These are phyloP conservation scores for Megacollybia marginata DNA, from an alignment of 768 basidiomycete genomes.

Conservation along the genomic window DNA sequence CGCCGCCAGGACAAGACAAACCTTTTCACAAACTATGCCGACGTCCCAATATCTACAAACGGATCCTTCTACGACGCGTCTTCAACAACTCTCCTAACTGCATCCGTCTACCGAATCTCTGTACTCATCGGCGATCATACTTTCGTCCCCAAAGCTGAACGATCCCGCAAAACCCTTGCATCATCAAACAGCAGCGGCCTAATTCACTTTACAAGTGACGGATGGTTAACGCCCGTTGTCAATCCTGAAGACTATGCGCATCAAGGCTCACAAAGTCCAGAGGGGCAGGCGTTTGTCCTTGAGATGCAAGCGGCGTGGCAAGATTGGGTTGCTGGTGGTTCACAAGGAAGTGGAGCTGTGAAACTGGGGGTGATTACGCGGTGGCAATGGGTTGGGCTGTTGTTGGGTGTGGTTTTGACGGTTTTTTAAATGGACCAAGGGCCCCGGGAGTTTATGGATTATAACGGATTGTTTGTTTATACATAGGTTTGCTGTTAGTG, in stretches of 20 bases:
- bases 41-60: too few species aligned
- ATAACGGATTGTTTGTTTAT: too few species aligned
- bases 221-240: conserved; percentile 71
- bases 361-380: too few species aligned
- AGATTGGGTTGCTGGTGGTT: conserved; percentile 61
- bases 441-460: too few species aligned
- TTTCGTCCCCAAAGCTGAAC: conserved; percentile 52
- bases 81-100: conserved; percentile 67
- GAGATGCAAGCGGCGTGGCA: conserved; percentile 68
- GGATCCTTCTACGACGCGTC: conserved; percentile 61
- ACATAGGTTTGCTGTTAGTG: too few species aligned
- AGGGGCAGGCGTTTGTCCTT: conserved; percentile 75
- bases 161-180: conserved; percentile 35
- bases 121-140: conserved; percentile 41
- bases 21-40: conserved; percentile 55
- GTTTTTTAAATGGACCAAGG: too few species aligned
- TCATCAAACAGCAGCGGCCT: conserved; percentile 16
- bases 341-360: conserved; percentile 36
- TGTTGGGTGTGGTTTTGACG: too few species aligned
- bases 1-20: conserved; percentile 31
- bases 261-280: conserved; percentile 53
- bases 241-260: conserved; percentile 51
- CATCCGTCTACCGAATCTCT: conserved; percentile 69
- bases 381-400: too few species aligned
- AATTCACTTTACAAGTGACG: conserved; percentile 45